Evolutionary conservation across 2,329 filamentous ascomycete species (phyloP), one percentile per base, ranked within the genome.

Genomic region (Lasiodiplodia theobromae): DNA sequence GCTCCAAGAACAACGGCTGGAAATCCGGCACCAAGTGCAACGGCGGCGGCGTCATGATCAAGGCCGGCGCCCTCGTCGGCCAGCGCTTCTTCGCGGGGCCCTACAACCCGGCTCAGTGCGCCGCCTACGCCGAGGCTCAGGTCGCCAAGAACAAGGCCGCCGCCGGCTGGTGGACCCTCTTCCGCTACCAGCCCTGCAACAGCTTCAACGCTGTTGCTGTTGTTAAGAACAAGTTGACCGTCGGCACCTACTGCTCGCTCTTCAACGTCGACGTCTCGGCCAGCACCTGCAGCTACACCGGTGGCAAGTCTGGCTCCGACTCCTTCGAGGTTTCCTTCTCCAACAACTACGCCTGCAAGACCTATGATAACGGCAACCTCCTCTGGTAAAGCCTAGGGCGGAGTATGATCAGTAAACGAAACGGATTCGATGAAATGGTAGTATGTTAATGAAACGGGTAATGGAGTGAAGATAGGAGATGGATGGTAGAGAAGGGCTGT

Each of bases 141-240:
- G 51, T 28, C 14, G 54, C 66, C 12, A 38, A 38, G 31, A 68
- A 68, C 49, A 62, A 28, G 49, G 47, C 47, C 12, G 31, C 66
- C 21, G 40, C 49, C 25, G 38, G n/a, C 49, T 58, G 44, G 21
- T 68, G 66, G 66, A 47, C 14, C n/a, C 31, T 52, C 11, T 60
- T 21, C 28, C 58, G 23, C 37, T 68, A 60, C 54, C 54, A 52
- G 72, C 77, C 72, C 12, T 79, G 77, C 73, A 72, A 73, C 44
- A 78, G 76, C 71, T 75, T 75, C 71, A 77, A 78, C 67, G 76
- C 77, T 2, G 78, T 78, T 68, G 60, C 77, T 14, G 68, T 78
- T n/a, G 69, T 73, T 44, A 74, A 74, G 60, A 72, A 77, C 62
- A 68, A 69, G 1, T 69, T 70, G 38, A 64, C 70, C 28, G 67